A percentile compares a stretch with the other conserved stretches of the same genome.
Conservation (phyloP, 1,139 yeast genomes). For the Sugiyamaella novakii region DNA sequence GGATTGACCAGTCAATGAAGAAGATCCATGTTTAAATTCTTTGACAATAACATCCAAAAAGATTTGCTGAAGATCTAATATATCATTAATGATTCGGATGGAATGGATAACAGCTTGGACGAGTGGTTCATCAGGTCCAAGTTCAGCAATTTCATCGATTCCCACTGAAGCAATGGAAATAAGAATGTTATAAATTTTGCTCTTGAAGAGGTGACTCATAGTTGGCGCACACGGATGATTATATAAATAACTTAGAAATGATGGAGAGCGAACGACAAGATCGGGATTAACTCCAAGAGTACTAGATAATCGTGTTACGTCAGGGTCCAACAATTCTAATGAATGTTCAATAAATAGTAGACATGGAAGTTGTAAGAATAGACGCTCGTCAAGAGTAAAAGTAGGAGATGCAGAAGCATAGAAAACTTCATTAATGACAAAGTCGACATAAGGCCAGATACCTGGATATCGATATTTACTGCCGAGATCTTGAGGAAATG, state of each 20-base stretch:
- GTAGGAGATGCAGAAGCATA: conserved; percentile 45
- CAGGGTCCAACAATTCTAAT: conserved; percentile 64
- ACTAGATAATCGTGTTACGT: conserved; percentile 49
- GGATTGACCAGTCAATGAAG: conserved; percentile 7
- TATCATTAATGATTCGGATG: conserved; percentile 51
- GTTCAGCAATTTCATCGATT: conserved; percentile 54
- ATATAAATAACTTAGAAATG: conserved; percentile 46
- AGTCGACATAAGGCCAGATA: conserved; percentile 80
- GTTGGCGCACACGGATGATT: conserved; percentile 72
- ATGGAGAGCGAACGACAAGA: conserved; percentile 48
- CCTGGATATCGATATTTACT: conserved; percentile 60
- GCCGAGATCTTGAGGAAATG: conserved; percentile 70
- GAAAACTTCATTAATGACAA: conserved; percentile 65
- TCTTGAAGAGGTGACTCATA: conserved; percentile 63
- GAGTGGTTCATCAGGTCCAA: conserved; percentile 38
- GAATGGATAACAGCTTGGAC: conserved; percentile 42
- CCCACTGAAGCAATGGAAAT: conserved; percentile 60
- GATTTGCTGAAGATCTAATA: conserved; percentile 56
- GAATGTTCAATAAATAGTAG: conserved; percentile 56
- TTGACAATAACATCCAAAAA: conserved; percentile 36
- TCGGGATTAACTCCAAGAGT: conserved; percentile 49
- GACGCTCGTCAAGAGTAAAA: conserved; percentile 44
- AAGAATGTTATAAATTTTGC: conserved; percentile 56
- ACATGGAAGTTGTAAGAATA: conserved; percentile 56
- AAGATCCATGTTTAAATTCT: conserved; percentile 24